Conservation (phyloP, 1,284 basidiomycete genomes). For the Ceratobasidium sp. region DNA sequence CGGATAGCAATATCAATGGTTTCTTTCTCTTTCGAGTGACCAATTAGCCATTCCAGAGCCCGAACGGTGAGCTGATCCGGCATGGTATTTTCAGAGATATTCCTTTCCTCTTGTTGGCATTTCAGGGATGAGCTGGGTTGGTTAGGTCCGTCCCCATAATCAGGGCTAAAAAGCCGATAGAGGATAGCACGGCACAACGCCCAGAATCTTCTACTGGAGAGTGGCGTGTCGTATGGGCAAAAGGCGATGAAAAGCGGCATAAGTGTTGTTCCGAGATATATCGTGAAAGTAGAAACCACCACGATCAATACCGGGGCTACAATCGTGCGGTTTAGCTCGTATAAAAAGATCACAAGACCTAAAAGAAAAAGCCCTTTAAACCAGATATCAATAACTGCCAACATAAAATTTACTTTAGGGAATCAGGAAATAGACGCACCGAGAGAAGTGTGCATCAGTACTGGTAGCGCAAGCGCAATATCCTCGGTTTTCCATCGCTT, state of each 20-base stretch:
- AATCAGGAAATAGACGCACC: neutral
- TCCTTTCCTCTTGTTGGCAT: constrained; percentile 10
- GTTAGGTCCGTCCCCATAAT: neutral
- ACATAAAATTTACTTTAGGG: neutral
- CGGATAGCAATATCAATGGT: constrained; percentile 11
- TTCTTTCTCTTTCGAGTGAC: neutral
- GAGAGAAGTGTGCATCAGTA: constrained; percentile 17
- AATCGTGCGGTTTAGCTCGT: neutral
- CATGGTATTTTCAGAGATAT: neutral
- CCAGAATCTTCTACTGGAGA: neutral
- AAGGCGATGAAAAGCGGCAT: neutral
- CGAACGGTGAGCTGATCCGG: constrained; percentile 3
- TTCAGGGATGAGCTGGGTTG: neutral
- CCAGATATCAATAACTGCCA: too few relatives aligned
- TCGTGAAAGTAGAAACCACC: neutral
- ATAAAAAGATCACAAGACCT: neutral
- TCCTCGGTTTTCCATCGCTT: neutral
- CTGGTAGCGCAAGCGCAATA: neutral
- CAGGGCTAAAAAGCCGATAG: neutral
- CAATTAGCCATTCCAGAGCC: constrained; percentile 15
- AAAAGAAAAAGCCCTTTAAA: constrained; percentile 1
- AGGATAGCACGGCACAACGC: neutral
- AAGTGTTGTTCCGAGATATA: neutral
- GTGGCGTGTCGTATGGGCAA: constrained; percentile 3
- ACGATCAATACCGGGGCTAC: neutral